These are phyloP conservation scores for Sistotremastrum suecicum DNA, from an alignment of 768 basidiomycete genomes.

Conservation along the genomic window DNA sequence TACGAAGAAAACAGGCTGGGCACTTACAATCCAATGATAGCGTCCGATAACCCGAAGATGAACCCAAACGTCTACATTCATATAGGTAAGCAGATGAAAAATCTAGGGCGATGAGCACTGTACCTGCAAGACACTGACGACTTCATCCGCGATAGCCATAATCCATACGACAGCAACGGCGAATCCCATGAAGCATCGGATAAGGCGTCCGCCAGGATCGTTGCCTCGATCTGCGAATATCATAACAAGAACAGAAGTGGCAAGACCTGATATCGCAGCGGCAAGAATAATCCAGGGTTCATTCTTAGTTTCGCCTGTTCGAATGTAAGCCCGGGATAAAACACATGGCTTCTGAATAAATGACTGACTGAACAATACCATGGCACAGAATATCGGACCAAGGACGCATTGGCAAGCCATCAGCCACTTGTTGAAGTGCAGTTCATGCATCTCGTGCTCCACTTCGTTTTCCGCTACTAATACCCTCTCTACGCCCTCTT, in stretches of 20 bases:
- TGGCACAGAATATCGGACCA: slow-evolving; percentile 66
- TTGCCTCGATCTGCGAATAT: slow-evolving; percentile 46
- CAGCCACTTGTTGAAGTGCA: slow-evolving; percentile 67
- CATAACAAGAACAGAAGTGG: slow-evolving; percentile 39
- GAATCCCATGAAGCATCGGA: slow-evolving; percentile 85
- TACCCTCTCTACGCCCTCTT: slow-evolving; percentile 55
- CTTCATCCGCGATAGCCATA: slow-evolving; percentile 95
- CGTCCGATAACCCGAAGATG: slow-evolving; percentile 91
- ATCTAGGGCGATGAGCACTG: slow-evolving; percentile 7
- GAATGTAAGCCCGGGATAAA: slow-evolving; percentile 2
- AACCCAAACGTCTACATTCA: slow-evolving; percentile 67
- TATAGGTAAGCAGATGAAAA: slow-evolving; percentile 1
- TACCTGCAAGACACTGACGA: slow-evolving; percentile 81
- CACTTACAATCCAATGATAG: slow-evolving; percentile 68
- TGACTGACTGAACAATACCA: slow-evolving; percentile 63
- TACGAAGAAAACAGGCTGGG: slow-evolving; percentile 28
- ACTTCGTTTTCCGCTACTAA: slow-evolving; percentile 65
- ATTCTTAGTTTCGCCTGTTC: slow-evolving; percentile 30
- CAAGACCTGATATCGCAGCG: slow-evolving; percentile 38
- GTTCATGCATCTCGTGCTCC: slow-evolving; percentile 51
- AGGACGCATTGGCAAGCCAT: slow-evolving; percentile 72
- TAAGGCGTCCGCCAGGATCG: slow-evolving; percentile 42
- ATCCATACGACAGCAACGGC: slow-evolving; percentile 90
- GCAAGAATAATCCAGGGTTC: slow-evolving; percentile 40
- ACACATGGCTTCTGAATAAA: neutral